Evolutionary conservation across 768 basidiomycete species (phyloP).

Genomic region (Collybiopsis confluens): DNA sequence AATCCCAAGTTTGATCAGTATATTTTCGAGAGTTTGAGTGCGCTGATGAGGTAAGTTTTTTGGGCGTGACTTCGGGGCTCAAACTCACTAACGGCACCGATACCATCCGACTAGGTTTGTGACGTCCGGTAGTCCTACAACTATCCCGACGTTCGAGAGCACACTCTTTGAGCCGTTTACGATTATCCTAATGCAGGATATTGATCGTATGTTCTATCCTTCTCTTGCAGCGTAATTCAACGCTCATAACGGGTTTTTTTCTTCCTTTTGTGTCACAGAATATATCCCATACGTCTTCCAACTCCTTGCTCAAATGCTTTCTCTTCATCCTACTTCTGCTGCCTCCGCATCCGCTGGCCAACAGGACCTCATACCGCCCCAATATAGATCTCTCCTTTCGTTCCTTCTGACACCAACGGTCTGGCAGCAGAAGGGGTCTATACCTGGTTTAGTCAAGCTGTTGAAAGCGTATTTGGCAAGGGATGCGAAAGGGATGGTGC

Average conservation of each 20-base stretch:
- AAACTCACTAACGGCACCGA: background rate
- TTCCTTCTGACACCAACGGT: conserved; percentile 80
- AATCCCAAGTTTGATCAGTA: conserved; percentile 98
- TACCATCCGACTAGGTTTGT: conserved; percentile 55
- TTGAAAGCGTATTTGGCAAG: conserved; percentile 78
- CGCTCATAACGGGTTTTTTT: background rate
- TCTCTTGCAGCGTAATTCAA: background rate
- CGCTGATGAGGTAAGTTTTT: conserved; percentile 66
- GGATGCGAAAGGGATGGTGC: conserved; percentile 65
- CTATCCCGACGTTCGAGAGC: conserved; percentile 73
- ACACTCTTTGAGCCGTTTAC: conserved; percentile 86
- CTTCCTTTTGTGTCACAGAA: conserved; percentile 44
- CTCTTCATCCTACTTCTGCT: conserved; percentile 53
- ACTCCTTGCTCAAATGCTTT: conserved; percentile 92
- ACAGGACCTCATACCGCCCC: conserved; percentile 48
- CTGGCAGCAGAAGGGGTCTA: conserved; percentile 93
- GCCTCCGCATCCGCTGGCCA: conserved; percentile 20
- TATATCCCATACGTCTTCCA: conserved; percentile 98
- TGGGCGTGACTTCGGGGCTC: background rate
- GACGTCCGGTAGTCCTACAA: conserved; percentile 61
- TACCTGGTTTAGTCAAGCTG: conserved; percentile 88
- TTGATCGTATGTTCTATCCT: conserved; percentile 66
- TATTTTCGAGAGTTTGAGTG: conserved; percentile 95
- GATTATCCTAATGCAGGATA: conserved; percentile 85
- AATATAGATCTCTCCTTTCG: conserved; percentile 76